phyloP scores from a whole-genome alignment of 2,329 filamentous ascomycete species.

The Penicillium sclerotigenum region DNA sequence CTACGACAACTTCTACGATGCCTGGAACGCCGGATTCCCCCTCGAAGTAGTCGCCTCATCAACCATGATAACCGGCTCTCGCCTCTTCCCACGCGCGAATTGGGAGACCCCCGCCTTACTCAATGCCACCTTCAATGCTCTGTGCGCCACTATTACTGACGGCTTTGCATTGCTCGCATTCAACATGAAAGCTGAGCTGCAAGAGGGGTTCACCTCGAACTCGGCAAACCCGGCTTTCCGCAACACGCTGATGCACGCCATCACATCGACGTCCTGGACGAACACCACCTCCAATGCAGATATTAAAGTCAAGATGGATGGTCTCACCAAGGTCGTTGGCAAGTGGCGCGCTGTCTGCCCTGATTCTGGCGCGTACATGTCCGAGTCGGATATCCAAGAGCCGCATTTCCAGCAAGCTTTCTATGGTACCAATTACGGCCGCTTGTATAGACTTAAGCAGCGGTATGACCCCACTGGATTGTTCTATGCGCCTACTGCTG shows the following conservation, averaged over 20 bases:
- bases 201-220: conserved; percentile 13
- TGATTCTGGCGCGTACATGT: conserved; percentile 35
- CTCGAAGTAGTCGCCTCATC: conserved; percentile 23
- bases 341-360: conserved; percentile 28
- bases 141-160: conserved; percentile 22
- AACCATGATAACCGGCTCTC: conserved; percentile 27
- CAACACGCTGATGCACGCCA: conserved; percentile 25
- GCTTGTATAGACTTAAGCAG: conserved; percentile 45
- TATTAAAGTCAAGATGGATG: conserved; percentile 26
- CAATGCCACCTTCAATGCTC: conserved; percentile 30
- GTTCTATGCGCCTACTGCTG: conserved; percentile 51
- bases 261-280: conserved; percentile 25
- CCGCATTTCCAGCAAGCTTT: conserved; percentile 33
- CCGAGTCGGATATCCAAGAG: conserved; percentile 50
- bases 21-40: conserved; percentile 29
- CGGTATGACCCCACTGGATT: conserved; percentile 51
- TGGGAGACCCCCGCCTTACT: conserved; percentile 27
- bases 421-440: conserved; percentile 29
- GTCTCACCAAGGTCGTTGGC: conserved; percentile 20
- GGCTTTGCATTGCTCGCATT: conserved; percentile 32
- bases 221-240: conserved; percentile 28
- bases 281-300: conserved; percentile 35
- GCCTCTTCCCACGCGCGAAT: conserved; percentile 37
- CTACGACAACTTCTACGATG: conserved; percentile 29
- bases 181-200: conserved; percentile 32